Evolutionary conservation across 805 yeast genomes (phyloP), one percentile per base, ranked within the genome.

Genomic region (Myxozyma neglecta): DNA sequence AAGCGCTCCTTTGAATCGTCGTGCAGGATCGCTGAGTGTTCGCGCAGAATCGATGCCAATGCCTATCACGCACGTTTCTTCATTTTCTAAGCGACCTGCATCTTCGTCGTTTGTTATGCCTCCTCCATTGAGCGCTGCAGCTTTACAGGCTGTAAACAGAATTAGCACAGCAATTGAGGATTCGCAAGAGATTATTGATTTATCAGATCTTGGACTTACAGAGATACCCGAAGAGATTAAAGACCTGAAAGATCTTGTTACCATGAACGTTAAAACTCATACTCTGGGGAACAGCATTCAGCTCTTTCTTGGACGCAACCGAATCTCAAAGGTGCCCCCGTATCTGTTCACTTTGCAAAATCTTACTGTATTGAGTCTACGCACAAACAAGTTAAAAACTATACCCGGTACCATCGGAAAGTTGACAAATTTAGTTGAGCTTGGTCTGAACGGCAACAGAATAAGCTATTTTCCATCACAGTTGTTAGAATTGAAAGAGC

Each of bases 381-480:
- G 79, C 20, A 66, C 66, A 59, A 77, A 77, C 65, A 42, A 65
- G n/a, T 64, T 77, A 29, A 47, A 36, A 6, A 53, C 61, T 39
- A 52, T 78, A 9, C 77, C 79, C 2, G 71, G 76, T 4, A 65
- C 74, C 1, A 72, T 77, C 18, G 63, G 69, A 45, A 54, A 70
- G 18, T 68, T 78, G 43, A 37, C 16, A 20, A 64, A 70, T 16
- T 70, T 78, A n/a, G 58, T 43, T 35, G 76, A 76, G 42, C 70
- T 77, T 20, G 71, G 75, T 2, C 56, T 78, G 16, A 74, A 75
- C 24, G 73, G 73, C 35, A 77, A 77, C 64, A 53, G 62, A 20
- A 66, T 77, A 34, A 35, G 60, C 46, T 72, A 61, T 32, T 63
- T 77, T 44, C 80, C 80, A 5, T 59, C 70, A 7, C 80, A 77